These are phyloP conservation scores for Starmerella ratchasimensis DNA, from an alignment of 805 yeast genomes.

Conservation along the genomic window DNA sequence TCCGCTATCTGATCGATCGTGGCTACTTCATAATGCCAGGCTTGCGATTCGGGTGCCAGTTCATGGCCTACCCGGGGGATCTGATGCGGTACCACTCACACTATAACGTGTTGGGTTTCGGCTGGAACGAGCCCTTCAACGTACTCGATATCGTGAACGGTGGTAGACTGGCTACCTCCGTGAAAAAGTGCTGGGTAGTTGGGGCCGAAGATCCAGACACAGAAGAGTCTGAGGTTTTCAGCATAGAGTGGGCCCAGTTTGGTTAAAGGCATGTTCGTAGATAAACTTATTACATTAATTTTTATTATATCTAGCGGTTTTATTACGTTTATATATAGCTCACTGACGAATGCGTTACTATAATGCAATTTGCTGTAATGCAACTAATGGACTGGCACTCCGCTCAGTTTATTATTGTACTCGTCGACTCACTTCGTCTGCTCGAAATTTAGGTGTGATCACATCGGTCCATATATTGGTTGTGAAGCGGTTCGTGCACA, in stretches of 20 bases:
- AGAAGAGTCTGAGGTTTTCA: slow-evolving; percentile 33
- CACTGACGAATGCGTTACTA: too few species aligned
- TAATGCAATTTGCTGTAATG: too few species aligned
- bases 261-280: too few species aligned
- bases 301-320: too few species aligned
- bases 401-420: too few species aligned
- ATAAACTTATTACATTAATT: not conserved
- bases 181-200: slow-evolving; percentile 66
- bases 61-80: slow-evolving; percentile 88
- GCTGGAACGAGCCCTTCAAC: slow-evolving; percentile 39
- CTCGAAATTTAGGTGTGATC: too few species aligned
- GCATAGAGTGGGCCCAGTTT: slow-evolving; percentile 95
- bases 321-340: too few species aligned
- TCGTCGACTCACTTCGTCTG: too few species aligned
- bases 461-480: too few species aligned
- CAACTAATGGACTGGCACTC: too few species aligned
- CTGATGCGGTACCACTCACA: slow-evolving; percentile 86
- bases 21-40: slow-evolving; percentile 67
- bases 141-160: slow-evolving; percentile 55
- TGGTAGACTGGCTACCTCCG: slow-evolving; percentile 88
- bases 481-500: too few species aligned
- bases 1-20: slow-evolving; percentile 29
- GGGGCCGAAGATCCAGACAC: slow-evolving; percentile 25
- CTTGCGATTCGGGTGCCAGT: slow-evolving; percentile 77
- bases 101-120: slow-evolving; percentile 44